Evolutionary conservation across 352 stramenopile genomes (phyloP).

Genomic region (Pythium volutum): DNA sequence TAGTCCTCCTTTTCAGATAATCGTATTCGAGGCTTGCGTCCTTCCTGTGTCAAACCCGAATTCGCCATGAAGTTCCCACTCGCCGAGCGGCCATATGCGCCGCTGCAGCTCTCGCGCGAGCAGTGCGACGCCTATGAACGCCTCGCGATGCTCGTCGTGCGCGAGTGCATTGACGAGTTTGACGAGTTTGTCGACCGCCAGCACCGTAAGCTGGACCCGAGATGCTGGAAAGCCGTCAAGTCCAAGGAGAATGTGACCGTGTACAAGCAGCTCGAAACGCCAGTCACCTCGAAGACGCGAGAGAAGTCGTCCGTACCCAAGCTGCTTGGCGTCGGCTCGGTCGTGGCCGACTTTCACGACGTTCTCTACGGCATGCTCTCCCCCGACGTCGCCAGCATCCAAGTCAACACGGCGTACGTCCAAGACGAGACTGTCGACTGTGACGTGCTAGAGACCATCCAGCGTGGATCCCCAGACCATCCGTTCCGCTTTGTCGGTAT

Average conservation of each 20-base stretch:
- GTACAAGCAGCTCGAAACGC: slow-evolving; percentile 33
- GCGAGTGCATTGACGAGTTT: slow-evolving; percentile 37
- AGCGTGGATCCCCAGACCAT: slow-evolving; percentile 28
- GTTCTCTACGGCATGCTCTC: slow-evolving; percentile 39
- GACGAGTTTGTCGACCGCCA: slow-evolving; percentile 28
- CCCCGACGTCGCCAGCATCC: slow-evolving; percentile 42
- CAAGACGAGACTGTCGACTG: slow-evolving; percentile 41
- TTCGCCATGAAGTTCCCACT: slow-evolving; percentile 29
- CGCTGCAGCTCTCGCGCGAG: slow-evolving; percentile 37
- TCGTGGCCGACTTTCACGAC: slow-evolving; percentile 24
- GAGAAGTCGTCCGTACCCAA: slow-evolving; percentile 11
- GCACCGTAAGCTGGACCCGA: slow-evolving; percentile 36
- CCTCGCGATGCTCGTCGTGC: slow-evolving; percentile 33
- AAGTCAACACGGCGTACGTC: slow-evolving; percentile 49
- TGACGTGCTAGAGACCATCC: slow-evolving; percentile 40
- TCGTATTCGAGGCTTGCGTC: too few relatives aligned
- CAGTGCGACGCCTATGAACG: slow-evolving; percentile 37
- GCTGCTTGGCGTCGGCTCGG: slow-evolving; percentile 21
- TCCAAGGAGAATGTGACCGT: slow-evolving; percentile 29
- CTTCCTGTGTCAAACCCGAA: too few relatives aligned
- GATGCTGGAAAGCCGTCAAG: slow-evolving; percentile 42
- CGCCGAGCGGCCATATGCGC: slow-evolving; percentile 21
- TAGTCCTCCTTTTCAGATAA: too few relatives aligned
- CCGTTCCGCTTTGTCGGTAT: slow-evolving; percentile 22
- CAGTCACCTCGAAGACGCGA: not conserved